Conservation (phyloP, 495 filamentous ascomycete genomes). For the Opeltia flavorubescens region DNA sequence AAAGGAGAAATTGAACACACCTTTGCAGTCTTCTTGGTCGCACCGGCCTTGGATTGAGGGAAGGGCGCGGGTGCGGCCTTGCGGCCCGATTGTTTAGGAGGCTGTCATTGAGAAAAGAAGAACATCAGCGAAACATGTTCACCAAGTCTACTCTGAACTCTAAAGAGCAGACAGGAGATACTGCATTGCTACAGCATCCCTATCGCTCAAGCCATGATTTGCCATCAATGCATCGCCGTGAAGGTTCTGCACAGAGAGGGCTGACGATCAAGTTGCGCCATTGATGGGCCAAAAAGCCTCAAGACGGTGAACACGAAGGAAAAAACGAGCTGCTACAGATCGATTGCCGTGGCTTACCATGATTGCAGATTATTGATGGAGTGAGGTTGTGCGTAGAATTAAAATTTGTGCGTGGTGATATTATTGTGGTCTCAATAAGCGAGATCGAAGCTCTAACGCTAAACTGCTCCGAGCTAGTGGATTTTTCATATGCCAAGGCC, state of each 20-base stretch:
- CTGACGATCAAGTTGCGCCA: neutral
- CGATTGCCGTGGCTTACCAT: neutral
- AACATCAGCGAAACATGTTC: slow-evolving; percentile 76
- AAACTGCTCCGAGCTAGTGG: too few relatives aligned
- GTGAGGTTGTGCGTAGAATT: too few relatives aligned
- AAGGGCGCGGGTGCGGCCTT: slow-evolving; percentile 92
- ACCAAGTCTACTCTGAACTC: slow-evolving; percentile 83
- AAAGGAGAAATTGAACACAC: slow-evolving; percentile 38
- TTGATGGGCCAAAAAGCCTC: too few relatives aligned
- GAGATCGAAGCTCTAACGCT: too few relatives aligned
- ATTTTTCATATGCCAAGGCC: too few relatives aligned
- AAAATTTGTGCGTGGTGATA: too few relatives aligned
- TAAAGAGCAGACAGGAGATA: slow-evolving; percentile 54
- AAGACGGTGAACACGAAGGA: too few relatives aligned
- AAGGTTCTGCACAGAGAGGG: neutral
- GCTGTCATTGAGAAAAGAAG: slow-evolving; percentile 99
- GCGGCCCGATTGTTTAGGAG: slow-evolving; percentile 65
- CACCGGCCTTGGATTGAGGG: slow-evolving; percentile 80
- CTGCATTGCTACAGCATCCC: slow-evolving; percentile 43
- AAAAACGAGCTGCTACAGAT: too few relatives aligned
- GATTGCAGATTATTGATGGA: neutral
- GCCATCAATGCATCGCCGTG: neutral
- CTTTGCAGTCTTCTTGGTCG: slow-evolving; percentile 88
- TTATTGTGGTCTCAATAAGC: neutral
- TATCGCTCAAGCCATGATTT: slow-evolving; percentile 64